Percentiles rank a stretch among this genome's conserved stretches.
Conservation (phyloP, 257 asterid species). For the Pogostemon cablin region DNA sequence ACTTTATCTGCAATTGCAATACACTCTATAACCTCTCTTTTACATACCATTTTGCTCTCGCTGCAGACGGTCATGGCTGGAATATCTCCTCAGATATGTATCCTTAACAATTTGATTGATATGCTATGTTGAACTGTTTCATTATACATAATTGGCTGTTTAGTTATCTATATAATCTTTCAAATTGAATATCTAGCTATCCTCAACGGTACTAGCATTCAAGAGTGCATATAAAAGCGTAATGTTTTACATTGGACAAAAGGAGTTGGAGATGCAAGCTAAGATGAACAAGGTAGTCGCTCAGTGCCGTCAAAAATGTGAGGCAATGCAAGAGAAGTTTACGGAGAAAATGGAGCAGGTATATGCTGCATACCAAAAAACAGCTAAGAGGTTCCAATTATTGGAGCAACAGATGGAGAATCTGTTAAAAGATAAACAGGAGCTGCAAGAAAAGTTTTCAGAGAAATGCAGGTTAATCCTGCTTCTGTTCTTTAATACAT, state of each 20-base stretch:
- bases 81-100: constrained; percentile 86
- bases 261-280: constrained; percentile 85
- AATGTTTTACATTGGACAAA: constrained; percentile 83
- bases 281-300: constrained; percentile 75
- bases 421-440: constrained; percentile 83
- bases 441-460: constrained; percentile 86
- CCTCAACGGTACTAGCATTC: constrained; percentile 57
- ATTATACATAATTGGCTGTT: constrained; percentile 1
- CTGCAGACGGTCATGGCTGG: constrained; percentile 90
- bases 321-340: constrained; percentile 82
- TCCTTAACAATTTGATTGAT: constrained; percentile 46
- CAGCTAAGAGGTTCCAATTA: constrained; percentile 84
- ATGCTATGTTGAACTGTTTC: neutral
- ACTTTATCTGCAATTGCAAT: neutral
- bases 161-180: neutral
- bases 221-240: constrained; percentile 75
- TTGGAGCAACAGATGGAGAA: constrained; percentile 84
- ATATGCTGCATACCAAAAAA: constrained; percentile 82
- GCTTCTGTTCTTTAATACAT: constrained; percentile 13
- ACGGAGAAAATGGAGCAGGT: constrained; percentile 88
- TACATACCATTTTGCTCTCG: constrained; percentile 32
- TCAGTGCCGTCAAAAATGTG: constrained; percentile 91
- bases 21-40: constrained; percentile 26
- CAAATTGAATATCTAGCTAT: constrained; percentile 31
- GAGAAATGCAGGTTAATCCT: constrained; percentile 79